phyloP scores from a whole-genome alignment of 441 rosid genomes.

The Biscutella auriculata region DNA sequence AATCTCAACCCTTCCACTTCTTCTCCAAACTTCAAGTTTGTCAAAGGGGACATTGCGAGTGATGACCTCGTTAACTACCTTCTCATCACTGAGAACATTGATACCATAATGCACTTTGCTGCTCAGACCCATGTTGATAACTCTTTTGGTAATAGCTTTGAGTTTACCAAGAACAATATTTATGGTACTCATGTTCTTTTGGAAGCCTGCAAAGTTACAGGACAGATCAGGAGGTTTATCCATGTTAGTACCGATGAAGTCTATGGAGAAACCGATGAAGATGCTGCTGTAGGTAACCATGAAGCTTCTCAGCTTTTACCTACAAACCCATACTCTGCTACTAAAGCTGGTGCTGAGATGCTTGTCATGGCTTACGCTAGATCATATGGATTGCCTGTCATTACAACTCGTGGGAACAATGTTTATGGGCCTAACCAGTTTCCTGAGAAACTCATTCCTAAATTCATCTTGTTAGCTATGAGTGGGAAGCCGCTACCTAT shows the following conservation, averaged over 20 bases:
- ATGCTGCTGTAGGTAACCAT: conserved; percentile 56
- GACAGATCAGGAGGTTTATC: conserved; percentile 51
- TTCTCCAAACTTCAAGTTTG: conserved; percentile 77
- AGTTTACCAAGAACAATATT: conserved; percentile 56
- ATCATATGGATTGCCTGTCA: conserved; percentile 55
- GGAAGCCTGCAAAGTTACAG: conserved; percentile 62
- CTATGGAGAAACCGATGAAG: conserved; percentile 63
- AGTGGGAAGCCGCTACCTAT: conserved; percentile 60
- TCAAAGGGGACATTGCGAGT: conserved; percentile 58
- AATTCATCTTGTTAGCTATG: conserved; percentile 55
- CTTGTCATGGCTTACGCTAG: conserved; percentile 70
- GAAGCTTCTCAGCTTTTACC: conserved; percentile 68
- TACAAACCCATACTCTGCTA: conserved; percentile 58
- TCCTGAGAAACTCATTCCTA: conserved; percentile 60
- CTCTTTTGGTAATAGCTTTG: conserved; percentile 56
- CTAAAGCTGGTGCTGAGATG: conserved; percentile 65
- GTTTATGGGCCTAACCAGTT: conserved; percentile 62
- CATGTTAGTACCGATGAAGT: conserved; percentile 67
- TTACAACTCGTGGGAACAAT: conserved; percentile 59
- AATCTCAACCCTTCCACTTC: conserved; percentile 59
- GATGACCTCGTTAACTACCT: conserved; percentile 58
- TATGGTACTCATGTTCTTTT: conserved; percentile 58
- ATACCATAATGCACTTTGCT: conserved; percentile 64
- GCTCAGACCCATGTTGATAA: conserved; percentile 63
- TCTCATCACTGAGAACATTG: conserved; percentile 48